Evolutionary conservation across 169 alveolate genomes (phyloP), one percentile per base, ranked within the genome.

Genomic region (Cryptosporidium canis): DNA sequence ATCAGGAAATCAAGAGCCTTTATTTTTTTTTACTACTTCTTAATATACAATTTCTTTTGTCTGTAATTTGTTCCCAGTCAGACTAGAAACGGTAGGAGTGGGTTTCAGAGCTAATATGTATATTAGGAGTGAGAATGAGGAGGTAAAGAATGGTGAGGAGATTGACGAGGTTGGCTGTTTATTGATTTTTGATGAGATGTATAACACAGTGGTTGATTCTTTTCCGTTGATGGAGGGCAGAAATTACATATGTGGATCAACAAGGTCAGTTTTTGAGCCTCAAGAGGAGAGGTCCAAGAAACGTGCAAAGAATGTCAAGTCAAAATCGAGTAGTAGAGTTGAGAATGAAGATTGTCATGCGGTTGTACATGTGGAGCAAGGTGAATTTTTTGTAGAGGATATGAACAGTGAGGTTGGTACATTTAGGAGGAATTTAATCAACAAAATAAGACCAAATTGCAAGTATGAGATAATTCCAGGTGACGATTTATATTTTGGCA

Each of bases 341-440:
- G 27, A 18, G 2, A 45, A 24, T 41, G 51, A 27, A n/a, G 37
- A 35, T 43, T 45, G 31, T 31, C 87, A 77, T 58, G 87, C 87
- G 24, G 44, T 77, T 7, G 61, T 77, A 39, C 65, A 77, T 44
- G 47, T 21, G 16, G 87, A 77, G 37, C 6, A 77, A 12, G 87
- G 87, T 35, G 87, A 77, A 18, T 77, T 77, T 77, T 77, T 77
- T 37, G 45, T 77, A 58, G 77, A 77, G 37, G 87, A 77, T 29
- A 55, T 41, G n/a, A 45, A 45, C 47, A 58, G 58, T 12, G 45
- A 56, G 7, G 44, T 41, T 14, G 87, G 87, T 18, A 77, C 87
- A 58, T 77, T 41, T 24, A 58, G 87, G 61, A 77, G 61, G 12
- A 35, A 41, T 41, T 29, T 41, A 35, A 58, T 58, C 5, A 18